Conservation (phyloP, 176 grass and related monocot species). For the Pharus latifolius region DNA sequence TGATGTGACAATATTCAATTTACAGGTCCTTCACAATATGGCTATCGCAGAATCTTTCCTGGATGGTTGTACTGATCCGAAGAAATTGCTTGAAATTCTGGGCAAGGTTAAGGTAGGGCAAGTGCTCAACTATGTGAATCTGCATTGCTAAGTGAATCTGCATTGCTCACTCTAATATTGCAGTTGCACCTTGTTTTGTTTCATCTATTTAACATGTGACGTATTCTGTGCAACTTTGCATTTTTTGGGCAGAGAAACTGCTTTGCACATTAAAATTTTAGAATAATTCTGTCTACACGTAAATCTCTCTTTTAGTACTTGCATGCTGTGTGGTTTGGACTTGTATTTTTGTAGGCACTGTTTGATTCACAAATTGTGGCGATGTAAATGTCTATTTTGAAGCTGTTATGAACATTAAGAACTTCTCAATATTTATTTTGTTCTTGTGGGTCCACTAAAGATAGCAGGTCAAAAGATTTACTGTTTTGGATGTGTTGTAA, state of each 20-base stretch:
- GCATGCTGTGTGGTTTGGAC: no score
- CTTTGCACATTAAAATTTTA: no score
- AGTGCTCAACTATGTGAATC: slow-evolving; percentile 1
- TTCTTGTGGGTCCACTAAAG: no score
- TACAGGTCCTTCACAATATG: slow-evolving; percentile 95
- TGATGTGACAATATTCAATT: slow-evolving; percentile 14
- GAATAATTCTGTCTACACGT: no score
- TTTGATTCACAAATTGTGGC: not conserved
- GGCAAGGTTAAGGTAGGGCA: slow-evolving; percentile 65
- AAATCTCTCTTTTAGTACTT: no score
- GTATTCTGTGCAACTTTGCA: not conserved
- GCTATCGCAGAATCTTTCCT: slow-evolving; percentile 63
- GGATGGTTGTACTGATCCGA: slow-evolving; percentile 69
- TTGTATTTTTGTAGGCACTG: not conserved
- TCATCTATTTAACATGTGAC: not conserved
- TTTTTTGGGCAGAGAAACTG: no score
- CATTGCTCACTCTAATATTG: slow-evolving; percentile 9
- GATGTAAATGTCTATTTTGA: no score
- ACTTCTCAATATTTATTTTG: not conserved
- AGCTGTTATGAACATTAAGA: not conserved
- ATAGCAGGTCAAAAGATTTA: no score
- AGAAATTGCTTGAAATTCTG: slow-evolving; percentile 59
- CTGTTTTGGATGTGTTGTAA: no score
- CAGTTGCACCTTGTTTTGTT: not conserved
- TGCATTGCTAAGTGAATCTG: no score